These are phyloP conservation scores for Starmerella lactis-condensi DNA, from an alignment of 805 yeast species.

Conservation along the genomic window DNA sequence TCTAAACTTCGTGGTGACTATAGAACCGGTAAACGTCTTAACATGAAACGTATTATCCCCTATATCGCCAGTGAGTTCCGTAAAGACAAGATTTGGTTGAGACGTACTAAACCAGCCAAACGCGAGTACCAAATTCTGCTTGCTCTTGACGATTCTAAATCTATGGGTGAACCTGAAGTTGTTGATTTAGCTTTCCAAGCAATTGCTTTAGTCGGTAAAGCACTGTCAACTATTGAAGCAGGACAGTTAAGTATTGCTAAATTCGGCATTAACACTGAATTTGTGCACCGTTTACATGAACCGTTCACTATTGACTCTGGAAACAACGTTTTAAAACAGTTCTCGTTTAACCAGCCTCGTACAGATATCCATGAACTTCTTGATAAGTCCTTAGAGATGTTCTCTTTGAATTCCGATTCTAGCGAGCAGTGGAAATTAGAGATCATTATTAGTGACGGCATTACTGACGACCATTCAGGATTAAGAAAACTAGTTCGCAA, in stretches of 20 bases:
- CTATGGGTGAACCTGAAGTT: constrained; percentile 86
- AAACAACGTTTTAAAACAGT: constrained; percentile 65
- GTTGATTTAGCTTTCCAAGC: constrained; percentile 87
- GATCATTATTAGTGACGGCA: constrained; percentile 87
- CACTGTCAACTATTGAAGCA: constrained; percentile 80
- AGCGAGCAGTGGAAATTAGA: constrained; percentile 71
- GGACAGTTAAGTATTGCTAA: constrained; percentile 81
- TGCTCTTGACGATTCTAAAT: constrained; percentile 90
- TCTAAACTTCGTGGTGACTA: constrained; percentile 90
- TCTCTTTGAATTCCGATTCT: constrained; percentile 39
- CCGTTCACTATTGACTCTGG: constrained; percentile 77
- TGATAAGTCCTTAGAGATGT: constrained; percentile 49
- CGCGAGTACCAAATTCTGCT: constrained; percentile 95
- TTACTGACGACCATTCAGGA: constrained; percentile 83
- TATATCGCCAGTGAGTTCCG: constrained; percentile 95
- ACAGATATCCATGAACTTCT: constrained; percentile 71
- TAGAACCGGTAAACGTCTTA: constrained; percentile 88
- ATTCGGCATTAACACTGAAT: constrained; percentile 67
- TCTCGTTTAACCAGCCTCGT: constrained; percentile 71
- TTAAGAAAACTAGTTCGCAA: constrained; percentile 68
- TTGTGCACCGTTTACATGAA: constrained; percentile 76
- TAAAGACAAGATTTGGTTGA: constrained; percentile 94
- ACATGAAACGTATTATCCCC: constrained; percentile 94
- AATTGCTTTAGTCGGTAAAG: constrained; percentile 82
- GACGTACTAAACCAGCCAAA: constrained; percentile 93